Evolutionary conservation across 495 filamentous ascomycete genomes (phyloP).

Genomic region (Talaromyces borbonicus): DNA sequence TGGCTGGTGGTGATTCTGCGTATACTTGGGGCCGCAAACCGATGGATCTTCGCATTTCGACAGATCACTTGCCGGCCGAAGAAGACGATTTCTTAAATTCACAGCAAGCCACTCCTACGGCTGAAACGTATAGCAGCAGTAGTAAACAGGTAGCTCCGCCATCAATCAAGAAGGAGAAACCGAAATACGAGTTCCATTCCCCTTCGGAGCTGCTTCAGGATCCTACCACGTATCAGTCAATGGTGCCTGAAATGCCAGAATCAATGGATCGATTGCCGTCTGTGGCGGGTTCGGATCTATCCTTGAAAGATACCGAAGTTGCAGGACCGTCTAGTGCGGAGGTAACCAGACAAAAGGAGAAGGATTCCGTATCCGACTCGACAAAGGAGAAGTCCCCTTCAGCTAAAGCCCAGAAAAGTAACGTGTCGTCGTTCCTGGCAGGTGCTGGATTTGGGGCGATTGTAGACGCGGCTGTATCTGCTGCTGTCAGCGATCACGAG

Average conservation of each 20-base stretch:
- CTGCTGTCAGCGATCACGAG: conserved; percentile 10
- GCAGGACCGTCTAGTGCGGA: too few relatives aligned
- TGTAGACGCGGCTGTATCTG: conserved; percentile 22
- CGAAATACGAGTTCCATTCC: conserved; percentile 37
- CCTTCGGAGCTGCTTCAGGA: conserved; percentile 35
- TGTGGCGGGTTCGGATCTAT: conserved; percentile 26
- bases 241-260: conserved; percentile 16
- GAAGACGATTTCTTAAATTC: conserved; percentile 22
- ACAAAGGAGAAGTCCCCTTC: too few relatives aligned
- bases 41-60: conserved; percentile 16
- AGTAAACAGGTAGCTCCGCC: neutral
- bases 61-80: conserved; percentile 11
- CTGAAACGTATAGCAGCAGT: conserved; percentile 11
- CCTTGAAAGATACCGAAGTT: conserved; percentile 9
- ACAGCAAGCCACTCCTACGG: conserved; percentile 30
- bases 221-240: conserved; percentile 13
- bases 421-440: conserved; percentile 2
- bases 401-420: neutral
- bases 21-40: conserved; percentile 11
- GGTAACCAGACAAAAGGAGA: too few relatives aligned
- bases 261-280: conserved; percentile 25
- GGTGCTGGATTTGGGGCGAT: conserved; percentile 16
- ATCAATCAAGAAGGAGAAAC: conserved; percentile 20
- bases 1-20: conserved; percentile 5
- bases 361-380: too few relatives aligned